These are phyloP conservation scores for Mycena capillaripes DNA, from an alignment of 768 basidiomycete genomes.

Conservation along the genomic window DNA sequence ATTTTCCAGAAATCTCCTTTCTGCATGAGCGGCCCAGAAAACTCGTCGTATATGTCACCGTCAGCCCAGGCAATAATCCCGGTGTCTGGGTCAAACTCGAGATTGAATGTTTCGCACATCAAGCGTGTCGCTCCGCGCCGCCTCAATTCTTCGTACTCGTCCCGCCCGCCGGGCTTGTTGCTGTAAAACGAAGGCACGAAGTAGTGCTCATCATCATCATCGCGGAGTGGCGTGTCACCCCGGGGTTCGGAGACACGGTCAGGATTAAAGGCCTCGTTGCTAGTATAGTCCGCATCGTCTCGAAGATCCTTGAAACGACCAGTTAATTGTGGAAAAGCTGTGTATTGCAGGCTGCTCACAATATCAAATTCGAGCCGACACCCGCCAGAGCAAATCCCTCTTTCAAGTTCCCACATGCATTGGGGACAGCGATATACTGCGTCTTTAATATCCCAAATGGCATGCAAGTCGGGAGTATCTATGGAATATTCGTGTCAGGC, in stretches of 20 bases:
- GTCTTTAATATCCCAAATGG: conserved; percentile 39
- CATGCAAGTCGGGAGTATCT: conserved; percentile 1
- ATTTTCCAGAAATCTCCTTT: conserved; percentile 56
- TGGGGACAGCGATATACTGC: conserved; percentile 42
- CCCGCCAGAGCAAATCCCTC: conserved; percentile 39
- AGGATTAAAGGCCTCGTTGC: conserved; percentile 36
- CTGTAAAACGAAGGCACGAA: conserved; percentile 20
- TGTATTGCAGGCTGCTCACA: background rate
- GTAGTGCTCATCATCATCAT: conserved; percentile 36
- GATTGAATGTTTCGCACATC: conserved; percentile 55
- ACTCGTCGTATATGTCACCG: conserved; percentile 46
- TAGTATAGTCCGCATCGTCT: conserved; percentile 35
- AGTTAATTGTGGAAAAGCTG: background rate
- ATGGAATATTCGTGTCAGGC: background rate
- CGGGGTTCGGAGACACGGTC: conserved; percentile 45
- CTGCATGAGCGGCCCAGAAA: conserved; percentile 50
- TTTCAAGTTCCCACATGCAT: conserved; percentile 49
- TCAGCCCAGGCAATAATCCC: conserved; percentile 56
- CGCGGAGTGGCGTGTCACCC: conserved; percentile 47
- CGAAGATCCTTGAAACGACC: conserved; percentile 1
- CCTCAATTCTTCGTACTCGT: conserved; percentile 47
- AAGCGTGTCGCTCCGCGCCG: conserved; percentile 50
- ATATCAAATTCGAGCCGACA: conserved; percentile 40
- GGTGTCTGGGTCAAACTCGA: conserved; percentile 42
- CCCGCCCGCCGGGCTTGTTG: background rate